These are phyloP conservation scores for Populus ilicifolia DNA, from an alignment of 345 rosid species.

Conservation along the genomic window DNA sequence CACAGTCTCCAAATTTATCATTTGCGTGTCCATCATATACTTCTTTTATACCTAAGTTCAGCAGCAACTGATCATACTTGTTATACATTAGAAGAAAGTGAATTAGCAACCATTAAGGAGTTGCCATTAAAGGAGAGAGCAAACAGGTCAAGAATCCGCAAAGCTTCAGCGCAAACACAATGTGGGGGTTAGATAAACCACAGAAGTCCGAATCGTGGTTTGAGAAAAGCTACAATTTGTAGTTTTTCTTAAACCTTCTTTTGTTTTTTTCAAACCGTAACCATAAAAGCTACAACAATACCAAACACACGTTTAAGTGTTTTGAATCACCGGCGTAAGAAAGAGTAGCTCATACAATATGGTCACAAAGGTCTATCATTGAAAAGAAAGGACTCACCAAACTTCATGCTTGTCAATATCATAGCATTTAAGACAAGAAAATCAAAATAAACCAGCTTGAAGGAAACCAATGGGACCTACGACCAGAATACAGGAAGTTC, in stretches of 20 bases:
- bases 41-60: constrained; percentile 50
- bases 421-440: not conserved
- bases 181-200: no score
- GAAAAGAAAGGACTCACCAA: not conserved
- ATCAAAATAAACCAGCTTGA: not conserved
- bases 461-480: not conserved
- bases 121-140: not conserved
- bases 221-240: no score
- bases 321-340: not conserved
- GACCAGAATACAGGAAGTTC: not conserved
- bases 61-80: not conserved
- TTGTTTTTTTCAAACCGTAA: no score
- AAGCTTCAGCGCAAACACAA: constrained; percentile 61
- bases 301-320: not conserved
- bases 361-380: not conserved
- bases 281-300: no score
- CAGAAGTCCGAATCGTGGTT: no score
- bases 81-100: not conserved
- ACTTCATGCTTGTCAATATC: not conserved
- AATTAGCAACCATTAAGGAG: not conserved
- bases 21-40: constrained; percentile 72
- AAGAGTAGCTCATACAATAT: not conserved
- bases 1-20: constrained; percentile 92
- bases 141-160: constrained; percentile 61
- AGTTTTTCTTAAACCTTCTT: no score